Conservation (phyloP, 306 rosid species). For the Chamaecrista fasciculata region DNA sequence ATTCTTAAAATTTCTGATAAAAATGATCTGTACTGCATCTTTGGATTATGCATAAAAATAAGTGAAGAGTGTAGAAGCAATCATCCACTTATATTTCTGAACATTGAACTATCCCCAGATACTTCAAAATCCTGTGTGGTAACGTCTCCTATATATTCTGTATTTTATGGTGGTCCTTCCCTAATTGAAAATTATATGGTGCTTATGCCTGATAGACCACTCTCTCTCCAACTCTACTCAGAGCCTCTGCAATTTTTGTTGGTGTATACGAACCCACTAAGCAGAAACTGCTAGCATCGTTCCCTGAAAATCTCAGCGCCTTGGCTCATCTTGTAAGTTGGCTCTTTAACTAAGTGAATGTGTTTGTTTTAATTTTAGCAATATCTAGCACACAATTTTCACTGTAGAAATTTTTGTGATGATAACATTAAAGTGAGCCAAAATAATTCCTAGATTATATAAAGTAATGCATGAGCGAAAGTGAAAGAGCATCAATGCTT, state of each 20-base stretch:
- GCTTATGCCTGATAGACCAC: conserved; percentile 21
- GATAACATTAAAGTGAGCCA: neutral
- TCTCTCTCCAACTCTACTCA: conserved; percentile 31
- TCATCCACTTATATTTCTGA: neutral
- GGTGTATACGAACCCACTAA: conserved; percentile 85
- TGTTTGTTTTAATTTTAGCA: neutral
- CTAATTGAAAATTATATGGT: conserved; percentile 13
- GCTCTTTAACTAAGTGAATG: neutral
- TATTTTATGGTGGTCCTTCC: neutral
- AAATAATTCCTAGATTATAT: conserved; percentile 20
- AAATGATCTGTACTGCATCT: neutral
- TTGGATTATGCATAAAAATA: neutral
- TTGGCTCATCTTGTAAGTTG: conserved; percentile 73
- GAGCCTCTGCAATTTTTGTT: conserved; percentile 79
- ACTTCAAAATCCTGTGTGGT: neutral
- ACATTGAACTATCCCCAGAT: neutral
- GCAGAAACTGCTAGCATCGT: conserved; percentile 51
- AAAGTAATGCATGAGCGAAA: neutral
- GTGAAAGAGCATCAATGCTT: neutral
- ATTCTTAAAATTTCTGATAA: conserved; percentile 8
- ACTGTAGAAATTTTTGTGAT: conserved; percentile 1
- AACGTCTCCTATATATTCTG: conserved; percentile 12
- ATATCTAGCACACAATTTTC: conserved; percentile 15
- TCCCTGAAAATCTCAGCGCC: conserved; percentile 72
- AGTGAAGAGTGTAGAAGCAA: neutral